Evolutionary conservation across 2,329 filamentous ascomycete species (phyloP), one percentile per base, ranked within the genome.

Genomic region (Botryotinia narcissicola): DNA sequence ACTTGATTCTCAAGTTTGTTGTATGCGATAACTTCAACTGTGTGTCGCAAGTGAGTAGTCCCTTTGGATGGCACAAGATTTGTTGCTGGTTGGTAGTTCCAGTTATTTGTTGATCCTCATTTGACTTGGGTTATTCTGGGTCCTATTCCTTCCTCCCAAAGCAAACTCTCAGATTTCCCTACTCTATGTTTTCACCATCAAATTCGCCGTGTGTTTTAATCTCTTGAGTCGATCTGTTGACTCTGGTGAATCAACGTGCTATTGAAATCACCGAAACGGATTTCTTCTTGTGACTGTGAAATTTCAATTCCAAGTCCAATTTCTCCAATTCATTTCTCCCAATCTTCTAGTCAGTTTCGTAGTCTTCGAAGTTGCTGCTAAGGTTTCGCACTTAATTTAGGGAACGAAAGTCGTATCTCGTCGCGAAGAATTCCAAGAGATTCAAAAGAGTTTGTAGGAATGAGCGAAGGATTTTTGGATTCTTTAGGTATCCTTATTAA

Each of bases 21-120:
- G 40, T 16, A 14, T 54, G 25, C 25, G 25, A 57, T 1, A 4
- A 68, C 16, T 29, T 25, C 12, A 29, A 37, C 35, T 18, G 12
- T 67, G n/a, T 20, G 35, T 25, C 37, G 32, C 64, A 67, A 40
- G 46, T 14, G 64, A 68, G 32, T n/a, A 35, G 16, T 22, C 18
- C 48, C 48, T 20, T 51, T 57, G 35, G 7, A 68, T 22, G 48
- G 25, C 25, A 54, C 16, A 57, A 68, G 25, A 9, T 57, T 51
- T 57, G 25, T 42, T 18, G 16, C 12, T 42, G 48, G n/a, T 37
- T 42, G n/a, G 37, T 42, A 57, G n/a, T 42, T 44, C 48, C 37
- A 68, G 25, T 68, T 40, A 25, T 68, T 68, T 57, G n/a, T 68
- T 42, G 64, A 68, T 68, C 25, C 64, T 57, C 64, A 57, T 57